Evolutionary conservation across 106 monocot species (phyloP).

Genomic region (Dendrobium chrysotoxum): DNA sequence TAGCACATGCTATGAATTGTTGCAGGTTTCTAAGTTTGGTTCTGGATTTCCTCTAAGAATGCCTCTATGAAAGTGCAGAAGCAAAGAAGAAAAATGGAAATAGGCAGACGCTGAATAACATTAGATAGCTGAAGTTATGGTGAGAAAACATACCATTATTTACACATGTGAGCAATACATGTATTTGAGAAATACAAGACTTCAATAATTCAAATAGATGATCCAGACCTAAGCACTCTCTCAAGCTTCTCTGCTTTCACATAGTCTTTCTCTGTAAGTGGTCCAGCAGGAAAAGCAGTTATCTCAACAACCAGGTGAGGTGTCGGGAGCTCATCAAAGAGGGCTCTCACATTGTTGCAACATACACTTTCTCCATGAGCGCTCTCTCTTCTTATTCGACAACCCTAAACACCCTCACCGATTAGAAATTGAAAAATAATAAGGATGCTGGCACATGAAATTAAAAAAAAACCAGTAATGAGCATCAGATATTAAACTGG

Average conservation of each 20-base stretch:
- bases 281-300: slow-evolving; percentile 90
- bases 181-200: slow-evolving; percentile 1
- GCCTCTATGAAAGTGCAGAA: not conserved
- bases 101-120: not conserved
- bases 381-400: slow-evolving; percentile 89
- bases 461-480: too few relatives aligned
- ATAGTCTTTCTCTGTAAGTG: slow-evolving; percentile 81
- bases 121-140: not conserved
- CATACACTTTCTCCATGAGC: slow-evolving; percentile 95
- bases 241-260: slow-evolving; percentile 90
- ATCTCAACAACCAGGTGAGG: slow-evolving; percentile 93
- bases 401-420: slow-evolving; percentile 45
- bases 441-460: not conserved
- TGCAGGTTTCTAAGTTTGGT: not conserved
- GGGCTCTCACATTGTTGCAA: slow-evolving; percentile 93
- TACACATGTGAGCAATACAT: not conserved
- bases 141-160: not conserved
- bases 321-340: slow-evolving; percentile 94
- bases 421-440: not conserved
- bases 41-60: too few relatives aligned
- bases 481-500: not conserved
- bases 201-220: slow-evolving; percentile 53
- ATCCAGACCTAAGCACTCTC: slow-evolving; percentile 68
- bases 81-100: not conserved
- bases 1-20: not conserved